Evolutionary conservation across 345 rosid genomes (phyloP).

Genomic region (Populus davidiana): DNA sequence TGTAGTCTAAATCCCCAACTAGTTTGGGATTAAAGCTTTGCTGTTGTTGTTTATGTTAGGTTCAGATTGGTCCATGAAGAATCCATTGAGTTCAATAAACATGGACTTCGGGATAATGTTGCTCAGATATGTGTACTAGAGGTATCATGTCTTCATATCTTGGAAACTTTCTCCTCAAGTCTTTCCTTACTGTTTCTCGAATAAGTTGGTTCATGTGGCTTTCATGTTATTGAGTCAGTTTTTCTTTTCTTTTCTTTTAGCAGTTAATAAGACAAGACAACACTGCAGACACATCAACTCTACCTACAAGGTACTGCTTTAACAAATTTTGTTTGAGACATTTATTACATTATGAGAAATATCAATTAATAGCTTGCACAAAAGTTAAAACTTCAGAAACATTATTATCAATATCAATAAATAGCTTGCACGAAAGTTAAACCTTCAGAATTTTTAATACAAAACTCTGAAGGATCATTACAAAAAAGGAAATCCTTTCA

Average conservation of each 20-base stretch:
- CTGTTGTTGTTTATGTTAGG: conserved; percentile 34
- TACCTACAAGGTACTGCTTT: conserved; percentile 45
- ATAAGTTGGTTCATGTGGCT: conserved; percentile 2
- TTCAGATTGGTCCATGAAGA: conserved; percentile 89
- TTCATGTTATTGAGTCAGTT: conserved; percentile 2
- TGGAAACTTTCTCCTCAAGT: not conserved
- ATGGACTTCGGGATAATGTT: conserved; percentile 93
- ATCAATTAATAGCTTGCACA: not conserved
- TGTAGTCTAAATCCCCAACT: conserved; percentile 19
- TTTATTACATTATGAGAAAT: not conserved
- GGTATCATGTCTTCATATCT: conserved; percentile 40
- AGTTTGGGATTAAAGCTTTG: not conserved
- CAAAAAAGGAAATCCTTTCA: too few relatives aligned
- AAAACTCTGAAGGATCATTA: too few relatives aligned
- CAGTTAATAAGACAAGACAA: conserved; percentile 43
- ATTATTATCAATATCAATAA: not conserved
- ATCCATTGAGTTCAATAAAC: conserved; percentile 69
- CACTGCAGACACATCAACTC: conserved; percentile 30
- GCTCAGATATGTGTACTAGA: conserved; percentile 95
- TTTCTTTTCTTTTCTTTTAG: conserved; percentile 13
- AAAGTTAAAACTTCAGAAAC: not conserved
- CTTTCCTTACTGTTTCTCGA: not conserved
- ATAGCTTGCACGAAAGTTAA: not conserved
- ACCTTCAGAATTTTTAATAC: not conserved
- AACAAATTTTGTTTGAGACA: not conserved